phyloP scores from a whole-genome alignment of 1,284 basidiomycete genomes.

The Ceratobasidium sp. region DNA sequence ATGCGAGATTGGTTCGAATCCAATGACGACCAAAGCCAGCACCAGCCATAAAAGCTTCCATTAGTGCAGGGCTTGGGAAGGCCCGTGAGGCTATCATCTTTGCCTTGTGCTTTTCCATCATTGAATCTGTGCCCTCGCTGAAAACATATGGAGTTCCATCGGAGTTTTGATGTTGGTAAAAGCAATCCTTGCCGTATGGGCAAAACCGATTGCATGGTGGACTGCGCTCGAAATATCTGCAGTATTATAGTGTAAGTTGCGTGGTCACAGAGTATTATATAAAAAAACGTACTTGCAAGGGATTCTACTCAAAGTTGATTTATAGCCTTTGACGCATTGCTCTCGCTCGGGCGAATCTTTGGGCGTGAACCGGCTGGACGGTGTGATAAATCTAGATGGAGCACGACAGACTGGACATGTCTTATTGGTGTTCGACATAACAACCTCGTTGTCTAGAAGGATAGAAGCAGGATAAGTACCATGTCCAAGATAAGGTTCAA shows the following conservation, averaged over 20 bases:
- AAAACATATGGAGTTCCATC: constrained; percentile 42
- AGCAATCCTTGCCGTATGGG: constrained; percentile 47
- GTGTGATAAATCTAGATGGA: constrained; percentile 46
- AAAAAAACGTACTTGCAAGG: constrained; percentile 44
- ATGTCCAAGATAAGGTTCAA: not conserved
- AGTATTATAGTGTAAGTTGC: not conserved
- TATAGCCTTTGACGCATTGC: constrained; percentile 44
- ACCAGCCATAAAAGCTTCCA: constrained; percentile 27
- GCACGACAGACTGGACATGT: constrained; percentile 47
- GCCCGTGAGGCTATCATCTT: constrained; percentile 19
- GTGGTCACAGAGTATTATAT: not conserved
- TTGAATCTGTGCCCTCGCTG: constrained; percentile 40
- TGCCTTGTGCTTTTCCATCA: constrained; percentile 42
- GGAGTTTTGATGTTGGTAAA: constrained; percentile 46
- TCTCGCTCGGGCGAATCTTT: constrained; percentile 44
- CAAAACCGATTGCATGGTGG: constrained; percentile 43
- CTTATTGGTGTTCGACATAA: constrained; percentile 46
- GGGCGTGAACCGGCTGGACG: constrained; percentile 45
- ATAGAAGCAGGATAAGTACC: not conserved
- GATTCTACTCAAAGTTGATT: constrained; percentile 43
- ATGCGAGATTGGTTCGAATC: not conserved
- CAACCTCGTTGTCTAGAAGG: constrained; percentile 35
- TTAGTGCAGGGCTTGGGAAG: constrained; percentile 4
- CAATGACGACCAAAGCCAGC: constrained; percentile 16
- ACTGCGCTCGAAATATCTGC: constrained; percentile 42